Percentiles rank a stretch among this genome's conserved stretches.
Conservation (phyloP, 345 rosid species). For the Sisymbrium irio region DNA sequence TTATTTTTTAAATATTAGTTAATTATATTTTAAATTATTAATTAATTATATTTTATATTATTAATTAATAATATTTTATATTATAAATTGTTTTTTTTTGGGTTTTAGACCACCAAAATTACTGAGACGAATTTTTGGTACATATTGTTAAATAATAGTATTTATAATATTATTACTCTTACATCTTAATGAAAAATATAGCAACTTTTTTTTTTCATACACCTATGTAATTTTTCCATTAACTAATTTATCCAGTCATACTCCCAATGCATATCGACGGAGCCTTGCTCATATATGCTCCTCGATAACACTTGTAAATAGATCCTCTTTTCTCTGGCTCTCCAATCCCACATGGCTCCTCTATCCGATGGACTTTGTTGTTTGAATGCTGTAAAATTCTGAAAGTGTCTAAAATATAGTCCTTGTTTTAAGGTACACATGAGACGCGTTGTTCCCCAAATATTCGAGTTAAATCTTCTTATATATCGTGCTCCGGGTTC, state of each 20-base stretch:
- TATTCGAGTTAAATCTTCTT: not conserved
- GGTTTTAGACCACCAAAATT: too few relatives aligned
- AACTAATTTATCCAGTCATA: not conserved
- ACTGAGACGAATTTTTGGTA: too few relatives aligned
- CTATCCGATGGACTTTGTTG: not conserved
- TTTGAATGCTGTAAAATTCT: constrained; percentile 7
- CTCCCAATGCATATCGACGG: not conserved
- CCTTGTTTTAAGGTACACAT: constrained; percentile 21
- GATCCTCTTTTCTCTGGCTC: constrained; percentile 20
- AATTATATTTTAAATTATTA: too few relatives aligned
- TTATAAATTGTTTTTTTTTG: too few relatives aligned
- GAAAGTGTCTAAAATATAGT: not conserved
- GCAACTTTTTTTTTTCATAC: too few relatives aligned
- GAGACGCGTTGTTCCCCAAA: not conserved
- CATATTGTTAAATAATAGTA: too few relatives aligned
- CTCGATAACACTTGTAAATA: not conserved
- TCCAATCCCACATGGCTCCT: constrained; percentile 29
- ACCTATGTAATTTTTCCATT: too few relatives aligned
- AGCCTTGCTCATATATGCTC: not conserved
- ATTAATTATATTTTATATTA: too few relatives aligned
- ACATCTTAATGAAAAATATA: too few relatives aligned
- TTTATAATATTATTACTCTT: too few relatives aligned
- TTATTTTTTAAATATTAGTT: too few relatives aligned
- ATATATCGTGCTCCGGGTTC: not conserved
- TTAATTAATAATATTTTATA: too few relatives aligned